Evolutionary conservation across 2,329 filamentous ascomycete genomes (phyloP), one percentile per base, ranked within the genome.

Genomic region (Gliomastix tumulicola): DNA sequence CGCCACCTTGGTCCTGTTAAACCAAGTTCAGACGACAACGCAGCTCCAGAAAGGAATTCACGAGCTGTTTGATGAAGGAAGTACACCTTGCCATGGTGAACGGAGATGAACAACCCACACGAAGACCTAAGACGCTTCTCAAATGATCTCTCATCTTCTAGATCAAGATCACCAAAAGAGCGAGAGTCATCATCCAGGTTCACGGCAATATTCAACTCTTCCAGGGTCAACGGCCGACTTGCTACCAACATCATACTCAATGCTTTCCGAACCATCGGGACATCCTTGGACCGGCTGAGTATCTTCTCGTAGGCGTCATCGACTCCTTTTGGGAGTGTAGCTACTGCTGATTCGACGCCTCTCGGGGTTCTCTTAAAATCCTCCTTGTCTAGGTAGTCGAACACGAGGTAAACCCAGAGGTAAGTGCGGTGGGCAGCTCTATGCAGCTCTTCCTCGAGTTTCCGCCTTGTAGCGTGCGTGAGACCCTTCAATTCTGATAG

Each of bases 341-440:
- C 34, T 39, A 54, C 41, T 11, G 41, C 21, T 7, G 30, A 27
- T 8, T 48, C 30, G n/a, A 54, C 28, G 5, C 42, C 49, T 22
- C 38, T 44, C 2, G 16, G 11, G 16, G 38, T 49, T 25, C 42
- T 49, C 28, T 49, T 51, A 18, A 56, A 48, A 32, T 20, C 19
- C 7, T 39, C 36, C 30, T 48, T 12, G 12, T 49, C 17, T 11
- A 62, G 38, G 32, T 54, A 46, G 10, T 60, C 43, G 10, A 62
- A 55, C 3, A 61, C 45, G 35, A 63, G 49, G 27, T 57, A 47
- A 6, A 60, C 44, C 59, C 54, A 63, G 15, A 65, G 55, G 35
- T 62, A 63, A 0, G 57, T 63, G 9, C 57, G 54, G 22, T 62
- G 44, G 2, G 40, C 22, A 19, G 38, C 38, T 7, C 33, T 30